phyloP scores from a whole-genome alignment of 306 rosid genomes.

The Pterocarpus macrocarpus region DNA sequence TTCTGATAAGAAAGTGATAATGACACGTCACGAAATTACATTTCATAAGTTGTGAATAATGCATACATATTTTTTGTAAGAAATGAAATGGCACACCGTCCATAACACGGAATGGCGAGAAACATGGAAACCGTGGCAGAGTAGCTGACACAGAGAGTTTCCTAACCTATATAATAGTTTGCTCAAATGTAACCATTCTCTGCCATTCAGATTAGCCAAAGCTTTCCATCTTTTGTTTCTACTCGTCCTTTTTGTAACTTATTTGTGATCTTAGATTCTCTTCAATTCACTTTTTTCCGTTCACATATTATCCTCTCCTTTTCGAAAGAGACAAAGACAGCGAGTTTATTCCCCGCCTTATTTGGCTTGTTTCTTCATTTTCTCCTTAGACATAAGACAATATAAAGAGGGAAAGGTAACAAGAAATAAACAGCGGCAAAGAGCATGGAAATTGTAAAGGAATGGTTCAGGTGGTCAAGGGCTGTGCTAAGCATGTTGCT shows the following conservation, averaged over 20 bases:
- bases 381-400: not conserved
- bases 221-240: slow-evolving; percentile 9
- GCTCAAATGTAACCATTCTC: slow-evolving; percentile 2
- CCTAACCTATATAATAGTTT: not conserved
- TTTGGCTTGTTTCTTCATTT: not conserved
- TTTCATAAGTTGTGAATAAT: not conserved
- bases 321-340: slow-evolving; percentile 4
- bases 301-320: not conserved
- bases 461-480: slow-evolving; percentile 50
- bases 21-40: no score
- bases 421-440: slow-evolving; percentile 27
- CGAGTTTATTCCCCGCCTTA: not conserved
- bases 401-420: not conserved
- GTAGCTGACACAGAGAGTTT: slow-evolving; percentile 12
- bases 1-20: no score
- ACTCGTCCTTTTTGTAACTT: not conserved
- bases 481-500: slow-evolving; percentile 58
- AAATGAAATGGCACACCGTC: not conserved
- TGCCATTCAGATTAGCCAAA: slow-evolving; percentile 30
- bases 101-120: not conserved
- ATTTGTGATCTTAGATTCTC: slow-evolving; percentile 1
- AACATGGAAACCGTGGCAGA: not conserved
- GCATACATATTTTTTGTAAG: not conserved
- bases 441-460: slow-evolving; percentile 6
- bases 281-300: not conserved